A percentile compares a stretch with the other conserved stretches of the same genome.
These are phyloP conservation scores for Flaveria bidentis DNA, from an alignment of 129 eudicot species.

Conservation along the genomic window DNA sequence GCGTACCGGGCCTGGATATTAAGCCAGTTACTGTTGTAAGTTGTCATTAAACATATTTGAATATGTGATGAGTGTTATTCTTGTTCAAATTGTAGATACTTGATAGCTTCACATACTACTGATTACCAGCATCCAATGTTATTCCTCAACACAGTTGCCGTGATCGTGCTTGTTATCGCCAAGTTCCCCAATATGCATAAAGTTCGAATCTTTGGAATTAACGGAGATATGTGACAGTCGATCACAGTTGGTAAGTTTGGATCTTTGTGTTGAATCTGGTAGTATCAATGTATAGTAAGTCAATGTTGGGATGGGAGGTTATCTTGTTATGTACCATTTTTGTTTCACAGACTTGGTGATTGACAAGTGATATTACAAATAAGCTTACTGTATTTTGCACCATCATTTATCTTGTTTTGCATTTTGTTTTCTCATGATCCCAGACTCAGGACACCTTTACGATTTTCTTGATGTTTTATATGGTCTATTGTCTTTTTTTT, in stretches of 20 bases:
- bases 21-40: too few relatives aligned
- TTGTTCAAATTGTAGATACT: slow-evolving; percentile 49
- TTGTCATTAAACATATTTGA: too few relatives aligned
- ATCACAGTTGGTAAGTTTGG: background rate
- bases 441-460: too few relatives aligned
- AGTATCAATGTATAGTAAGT: slow-evolving; percentile 2
- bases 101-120: slow-evolving; percentile 95
- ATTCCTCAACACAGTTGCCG: slow-evolving; percentile 77
- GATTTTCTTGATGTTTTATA: too few relatives aligned
- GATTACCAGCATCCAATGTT: slow-evolving; percentile 93
- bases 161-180: slow-evolving; percentile 78
- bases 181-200: slow-evolving; percentile 95
- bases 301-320: background rate
- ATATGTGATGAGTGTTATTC: slow-evolving; percentile 44
- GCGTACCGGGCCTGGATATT: too few relatives aligned
- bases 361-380: background rate
- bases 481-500: too few relatives aligned
- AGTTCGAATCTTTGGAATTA: slow-evolving; percentile 92
- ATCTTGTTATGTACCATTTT: background rate
- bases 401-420: background rate
- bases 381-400: background rate
- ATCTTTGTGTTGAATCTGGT: background rate
- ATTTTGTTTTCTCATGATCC: background rate
- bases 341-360: background rate
- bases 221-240: slow-evolving; percentile 34